phyloP scores from a whole-genome alignment of 2,329 filamentous ascomycete species.

The Pleoardoris graminearum region DNA sequence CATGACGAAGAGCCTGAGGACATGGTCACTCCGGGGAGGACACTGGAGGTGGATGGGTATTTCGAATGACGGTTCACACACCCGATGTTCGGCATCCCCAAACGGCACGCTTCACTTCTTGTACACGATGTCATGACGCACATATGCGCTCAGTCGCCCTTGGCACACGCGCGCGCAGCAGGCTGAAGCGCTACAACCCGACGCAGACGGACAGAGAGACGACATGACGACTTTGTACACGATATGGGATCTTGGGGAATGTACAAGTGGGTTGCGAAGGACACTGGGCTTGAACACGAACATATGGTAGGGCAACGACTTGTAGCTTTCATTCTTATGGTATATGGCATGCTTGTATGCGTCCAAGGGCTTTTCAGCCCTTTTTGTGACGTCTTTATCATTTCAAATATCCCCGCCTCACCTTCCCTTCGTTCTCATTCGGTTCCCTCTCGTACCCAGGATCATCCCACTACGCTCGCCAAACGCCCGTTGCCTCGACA shows the following conservation, averaged over 20 bases:
- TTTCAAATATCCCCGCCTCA: neutral
- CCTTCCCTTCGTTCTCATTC: neutral
- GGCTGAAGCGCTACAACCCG: neutral
- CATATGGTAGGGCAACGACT: neutral
- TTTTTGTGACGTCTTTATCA: neutral
- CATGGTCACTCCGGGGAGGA: conserved; percentile 23
- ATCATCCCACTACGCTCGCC: neutral
- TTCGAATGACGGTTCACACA: neutral
- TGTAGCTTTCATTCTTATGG: neutral
- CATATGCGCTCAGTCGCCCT: neutral
- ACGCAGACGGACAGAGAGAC: neutral
- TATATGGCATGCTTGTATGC: neutral
- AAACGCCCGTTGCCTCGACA: conserved; percentile 2
- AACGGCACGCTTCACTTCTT: neutral
- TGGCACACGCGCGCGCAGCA: neutral
- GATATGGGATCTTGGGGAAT: neutral
- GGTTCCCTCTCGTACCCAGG: neutral
- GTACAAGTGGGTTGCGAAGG: neutral
- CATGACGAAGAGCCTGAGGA: conserved; percentile 29
- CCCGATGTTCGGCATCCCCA: neutral
- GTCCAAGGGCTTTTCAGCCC: neutral
- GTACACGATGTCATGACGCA: conserved; percentile 1
- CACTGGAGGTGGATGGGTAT: conserved; percentile 6
- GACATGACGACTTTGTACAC: neutral
- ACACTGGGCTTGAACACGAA: neutral